phyloP scores from a whole-genome alignment of 257 asterid genomes.

The Mentha longifolia region DNA sequence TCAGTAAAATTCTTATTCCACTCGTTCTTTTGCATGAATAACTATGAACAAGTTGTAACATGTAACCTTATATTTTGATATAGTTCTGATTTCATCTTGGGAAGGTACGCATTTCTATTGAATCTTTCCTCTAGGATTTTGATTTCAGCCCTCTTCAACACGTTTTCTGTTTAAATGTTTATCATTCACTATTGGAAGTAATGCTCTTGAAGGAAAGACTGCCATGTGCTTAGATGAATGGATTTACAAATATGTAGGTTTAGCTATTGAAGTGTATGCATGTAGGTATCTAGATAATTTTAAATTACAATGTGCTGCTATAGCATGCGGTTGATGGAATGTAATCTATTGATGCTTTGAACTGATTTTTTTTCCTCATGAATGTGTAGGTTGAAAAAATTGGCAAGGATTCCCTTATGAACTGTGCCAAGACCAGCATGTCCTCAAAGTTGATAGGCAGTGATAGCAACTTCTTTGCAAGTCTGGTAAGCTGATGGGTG shows the following conservation, averaged over 20 bases:
- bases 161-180: background rate
- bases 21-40: background rate
- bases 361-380: conserved; percentile 22
- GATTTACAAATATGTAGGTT: too few species aligned
- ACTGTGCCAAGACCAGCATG: conserved; percentile 99
- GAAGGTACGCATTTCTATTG: background rate
- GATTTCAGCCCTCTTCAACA: background rate
- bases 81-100: background rate
- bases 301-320: conserved; percentile 2
- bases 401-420: conserved; percentile 86
- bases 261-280: too few species aligned
- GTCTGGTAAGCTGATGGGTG: conserved; percentile 61
- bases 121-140: too few species aligned
- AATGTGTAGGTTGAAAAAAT: conserved; percentile 84
- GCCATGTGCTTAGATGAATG: background rate
- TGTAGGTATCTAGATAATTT: too few species aligned
- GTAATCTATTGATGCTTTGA: conserved; percentile 10
- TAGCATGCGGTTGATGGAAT: conserved; percentile 18
- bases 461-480: conserved; percentile 87
- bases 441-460: conserved; percentile 89
- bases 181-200: background rate
- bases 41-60: background rate
- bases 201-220: background rate
- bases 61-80: background rate
- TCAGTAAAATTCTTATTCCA: background rate